These are phyloP conservation scores for Bruguiera gymnorhiza DNA, from an alignment of 345 rosid genomes.

Conservation along the genomic window DNA sequence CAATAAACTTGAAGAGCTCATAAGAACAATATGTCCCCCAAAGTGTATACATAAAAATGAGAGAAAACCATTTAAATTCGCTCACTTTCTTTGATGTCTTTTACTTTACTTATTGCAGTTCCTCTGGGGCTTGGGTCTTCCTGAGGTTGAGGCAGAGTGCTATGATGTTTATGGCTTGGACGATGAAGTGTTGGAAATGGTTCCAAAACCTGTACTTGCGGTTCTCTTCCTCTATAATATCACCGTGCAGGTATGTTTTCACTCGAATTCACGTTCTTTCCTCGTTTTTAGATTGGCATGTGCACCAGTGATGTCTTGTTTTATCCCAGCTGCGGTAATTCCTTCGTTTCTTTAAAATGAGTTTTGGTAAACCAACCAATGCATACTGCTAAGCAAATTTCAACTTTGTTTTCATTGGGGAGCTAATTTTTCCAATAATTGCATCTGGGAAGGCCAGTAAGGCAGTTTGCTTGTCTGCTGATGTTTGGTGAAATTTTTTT, in stretches of 20 bases:
- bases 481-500: constrained; percentile 1
- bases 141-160: constrained; percentile 64
- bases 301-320: too few relatives aligned
- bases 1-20: too few relatives aligned
- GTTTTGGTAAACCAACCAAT: too few relatives aligned
- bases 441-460: background rate
- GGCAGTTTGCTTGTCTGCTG: constrained; percentile 8
- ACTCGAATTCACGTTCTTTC: background rate
- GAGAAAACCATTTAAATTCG: too few relatives aligned
- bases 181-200: constrained; percentile 78
- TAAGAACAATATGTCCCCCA: too few relatives aligned
- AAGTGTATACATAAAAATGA: too few relatives aligned
- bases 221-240: constrained; percentile 85
- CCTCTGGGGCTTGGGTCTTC: constrained; percentile 84
- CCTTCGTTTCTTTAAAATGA: too few relatives aligned
- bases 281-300: background rate
- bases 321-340: too few relatives aligned
- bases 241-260: constrained; percentile 56
- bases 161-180: constrained; percentile 88
- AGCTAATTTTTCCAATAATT: background rate
- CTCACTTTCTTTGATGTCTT: too few relatives aligned
- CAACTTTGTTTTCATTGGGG: too few relatives aligned
- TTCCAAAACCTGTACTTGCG: constrained; percentile 87
- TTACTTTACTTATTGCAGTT: constrained; percentile 37
- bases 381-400: too few relatives aligned